These are phyloP conservation scores for Myrmaecium sp. DNA, from an alignment of 2,329 filamentous ascomycete genomes.

Conservation along the genomic window DNA sequence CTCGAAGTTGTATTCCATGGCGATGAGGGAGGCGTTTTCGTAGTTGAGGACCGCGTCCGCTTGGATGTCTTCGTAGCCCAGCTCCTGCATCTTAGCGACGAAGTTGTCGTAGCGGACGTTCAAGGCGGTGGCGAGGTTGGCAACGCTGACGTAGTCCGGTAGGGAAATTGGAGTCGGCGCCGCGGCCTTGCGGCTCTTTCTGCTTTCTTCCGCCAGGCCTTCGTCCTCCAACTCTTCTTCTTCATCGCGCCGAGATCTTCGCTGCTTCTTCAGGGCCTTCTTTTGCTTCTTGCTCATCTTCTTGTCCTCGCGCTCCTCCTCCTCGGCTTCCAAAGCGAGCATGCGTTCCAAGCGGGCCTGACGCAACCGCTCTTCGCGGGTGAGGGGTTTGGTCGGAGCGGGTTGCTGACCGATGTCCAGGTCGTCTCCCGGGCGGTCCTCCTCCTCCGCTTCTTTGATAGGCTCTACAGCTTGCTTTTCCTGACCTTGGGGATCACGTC, in stretches of 20 bases:
- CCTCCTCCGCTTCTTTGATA: too few species aligned
- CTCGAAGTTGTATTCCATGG: slow-evolving; percentile 84
- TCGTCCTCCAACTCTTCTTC: slow-evolving; percentile 8
- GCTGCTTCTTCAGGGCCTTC: slow-evolving; percentile 4
- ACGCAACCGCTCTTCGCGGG: slow-evolving; percentile 6
- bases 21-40: slow-evolving; percentile 78
- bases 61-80: slow-evolving; percentile 77
- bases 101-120: slow-evolving; percentile 57
- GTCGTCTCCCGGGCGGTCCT: too few species aligned
- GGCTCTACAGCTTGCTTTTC: too few species aligned
- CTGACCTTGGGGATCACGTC: too few species aligned
- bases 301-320: slow-evolving; percentile 7
- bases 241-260: slow-evolving; percentile 11
- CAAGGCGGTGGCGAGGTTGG: slow-evolving; percentile 59
- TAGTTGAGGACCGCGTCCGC: slow-evolving; percentile 76
- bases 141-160: slow-evolving; percentile 84
- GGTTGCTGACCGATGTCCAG: too few species aligned
- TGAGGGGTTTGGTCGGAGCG: background rate
- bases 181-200: slow-evolving; percentile 7
- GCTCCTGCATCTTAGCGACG: slow-evolving; percentile 55
- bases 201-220: slow-evolving; percentile 13
- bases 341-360: slow-evolving; percentile 11
- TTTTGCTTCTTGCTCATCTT: slow-evolving; percentile 9
- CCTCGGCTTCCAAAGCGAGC: slow-evolving; percentile 12
- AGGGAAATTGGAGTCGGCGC: slow-evolving; percentile 43